A percentile compares a stretch with the other conserved stretches of the same genome.
Conservation (phyloP, 768 basidiomycete genomes). For the Mycena leptocephala region DNA sequence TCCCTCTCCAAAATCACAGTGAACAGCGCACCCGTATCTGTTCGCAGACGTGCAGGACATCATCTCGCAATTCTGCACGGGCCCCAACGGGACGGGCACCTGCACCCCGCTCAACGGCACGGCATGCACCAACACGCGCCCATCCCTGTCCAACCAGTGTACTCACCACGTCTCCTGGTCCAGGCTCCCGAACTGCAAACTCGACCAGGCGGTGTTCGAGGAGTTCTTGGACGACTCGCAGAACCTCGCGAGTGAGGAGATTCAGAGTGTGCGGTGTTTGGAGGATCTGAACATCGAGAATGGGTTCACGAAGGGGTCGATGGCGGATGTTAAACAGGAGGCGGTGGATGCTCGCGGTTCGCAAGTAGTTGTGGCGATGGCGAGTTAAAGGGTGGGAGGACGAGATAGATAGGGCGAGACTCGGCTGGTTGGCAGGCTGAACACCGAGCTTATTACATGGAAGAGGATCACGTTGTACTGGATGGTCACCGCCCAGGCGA, state of each 20-base stretch:
- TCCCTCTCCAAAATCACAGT: neutral
- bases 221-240: neutral
- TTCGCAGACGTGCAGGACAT: neutral
- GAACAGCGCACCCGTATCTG: slow-evolving; percentile 3
- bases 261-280: slow-evolving; percentile 7
- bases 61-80: neutral
- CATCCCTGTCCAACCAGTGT: too few species aligned
- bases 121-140: slow-evolving; percentile 6
- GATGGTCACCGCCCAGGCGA: too few species aligned
- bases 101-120: neutral
- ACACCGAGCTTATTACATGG: too few species aligned
- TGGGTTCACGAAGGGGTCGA: neutral
- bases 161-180: too few species aligned
- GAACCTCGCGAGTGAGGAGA: neutral
- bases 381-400: too few species aligned
- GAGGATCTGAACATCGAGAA: neutral
- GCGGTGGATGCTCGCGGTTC: neutral
- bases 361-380: too few species aligned
- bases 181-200: neutral
- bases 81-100: neutral
- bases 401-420: too few species aligned
- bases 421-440: too few species aligned
- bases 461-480: too few species aligned
- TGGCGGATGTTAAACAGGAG: too few species aligned
- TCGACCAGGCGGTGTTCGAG: neutral